Conservation (phyloP, 805 yeast species). For the Starmerella lactis-condensi region DNA sequence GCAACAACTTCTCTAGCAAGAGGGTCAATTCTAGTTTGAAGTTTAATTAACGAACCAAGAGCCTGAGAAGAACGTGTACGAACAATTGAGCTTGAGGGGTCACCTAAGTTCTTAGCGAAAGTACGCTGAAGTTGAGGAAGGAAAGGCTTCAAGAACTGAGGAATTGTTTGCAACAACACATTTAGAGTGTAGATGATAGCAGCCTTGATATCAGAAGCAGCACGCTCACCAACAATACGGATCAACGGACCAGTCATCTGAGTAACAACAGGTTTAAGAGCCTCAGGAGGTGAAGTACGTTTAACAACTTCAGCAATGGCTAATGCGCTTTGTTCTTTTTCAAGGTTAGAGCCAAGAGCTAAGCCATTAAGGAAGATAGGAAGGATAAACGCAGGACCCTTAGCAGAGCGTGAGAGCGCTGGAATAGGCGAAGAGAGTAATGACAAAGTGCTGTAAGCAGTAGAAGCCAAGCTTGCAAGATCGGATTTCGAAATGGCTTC, state of each 20-base stretch:
- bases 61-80: slow-evolving; percentile 79
- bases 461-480: slow-evolving; percentile 57
- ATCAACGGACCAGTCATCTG: slow-evolving; percentile 91
- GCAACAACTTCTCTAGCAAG: slow-evolving; percentile 60
- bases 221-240: slow-evolving; percentile 94
- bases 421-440: slow-evolving; percentile 47
- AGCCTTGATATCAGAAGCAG: slow-evolving; percentile 74
- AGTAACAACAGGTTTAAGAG: slow-evolving; percentile 72
- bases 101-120: slow-evolving; percentile 77
- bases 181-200: slow-evolving; percentile 80
- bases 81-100: slow-evolving; percentile 50
- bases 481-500: slow-evolving; percentile 56
- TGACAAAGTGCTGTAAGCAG: slow-evolving; percentile 58
- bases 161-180: slow-evolving; percentile 59
- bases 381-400: slow-evolving; percentile 67
- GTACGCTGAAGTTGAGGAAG: slow-evolving; percentile 96
- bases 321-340: slow-evolving; percentile 68
- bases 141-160: slow-evolving; percentile 82
- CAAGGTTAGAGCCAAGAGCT: slow-evolving; percentile 76
- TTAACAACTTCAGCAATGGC: slow-evolving; percentile 77
- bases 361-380: slow-evolving; percentile 90
- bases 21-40: slow-evolving; percentile 89
- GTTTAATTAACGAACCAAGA: slow-evolving; percentile 66
- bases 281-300: slow-evolving; percentile 59
- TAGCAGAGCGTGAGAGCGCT: slow-evolving; percentile 46